Conservation (phyloP, 73 alveolate species). For the Tetrahymena borealis region DNA sequence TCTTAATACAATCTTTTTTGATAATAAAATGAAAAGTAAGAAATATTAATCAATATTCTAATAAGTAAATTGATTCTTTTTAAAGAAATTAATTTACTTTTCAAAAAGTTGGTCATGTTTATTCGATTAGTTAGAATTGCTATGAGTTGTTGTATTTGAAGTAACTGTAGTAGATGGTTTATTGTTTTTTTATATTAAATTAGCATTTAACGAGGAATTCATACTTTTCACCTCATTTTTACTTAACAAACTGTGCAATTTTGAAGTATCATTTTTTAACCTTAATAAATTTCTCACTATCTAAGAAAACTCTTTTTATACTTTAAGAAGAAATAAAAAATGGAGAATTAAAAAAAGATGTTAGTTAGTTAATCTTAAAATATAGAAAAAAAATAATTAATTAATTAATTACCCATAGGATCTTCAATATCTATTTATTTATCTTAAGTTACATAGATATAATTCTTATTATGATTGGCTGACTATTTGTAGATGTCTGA, state of each 20-base stretch:
- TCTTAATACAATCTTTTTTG: background rate
- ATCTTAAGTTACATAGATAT: background rate
- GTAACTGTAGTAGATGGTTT: background rate
- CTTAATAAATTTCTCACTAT: background rate
- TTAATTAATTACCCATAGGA: background rate
- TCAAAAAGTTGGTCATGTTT: background rate
- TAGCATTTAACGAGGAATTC: background rate
- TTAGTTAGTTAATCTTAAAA: no score
- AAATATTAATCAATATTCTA: no score
- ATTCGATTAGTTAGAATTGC: background rate
- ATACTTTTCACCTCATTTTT: background rate
- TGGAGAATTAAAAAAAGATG: no score
- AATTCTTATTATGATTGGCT: background rate
- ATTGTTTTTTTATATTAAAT: background rate
- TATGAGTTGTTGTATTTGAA: background rate
- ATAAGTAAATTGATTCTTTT: no score
- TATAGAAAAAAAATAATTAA: background rate
- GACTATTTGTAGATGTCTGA: background rate
- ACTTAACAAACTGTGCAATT: background rate
- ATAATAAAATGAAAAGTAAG: background rate
- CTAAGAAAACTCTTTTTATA: background rate
- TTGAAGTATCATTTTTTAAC: background rate
- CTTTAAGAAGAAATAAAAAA: background rate
- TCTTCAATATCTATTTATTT: background rate
- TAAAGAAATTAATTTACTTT: background rate